Evolutionary conservation across 179 eudicot genomes (phyloP).

Genomic region (Amaranthus tricolor): DNA sequence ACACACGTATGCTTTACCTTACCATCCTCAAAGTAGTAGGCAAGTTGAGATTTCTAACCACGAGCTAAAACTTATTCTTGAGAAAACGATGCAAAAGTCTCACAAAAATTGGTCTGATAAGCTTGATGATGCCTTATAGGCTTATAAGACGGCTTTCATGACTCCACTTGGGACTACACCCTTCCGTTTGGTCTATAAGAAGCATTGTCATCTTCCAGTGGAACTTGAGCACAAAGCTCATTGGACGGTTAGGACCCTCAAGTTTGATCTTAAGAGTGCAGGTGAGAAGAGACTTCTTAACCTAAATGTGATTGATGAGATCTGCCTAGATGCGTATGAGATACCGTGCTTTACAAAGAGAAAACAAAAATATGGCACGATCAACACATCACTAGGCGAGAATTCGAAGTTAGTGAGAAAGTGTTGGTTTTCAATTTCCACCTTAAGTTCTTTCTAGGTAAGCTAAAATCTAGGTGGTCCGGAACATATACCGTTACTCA

Average conservation of each 20-base stretch:
- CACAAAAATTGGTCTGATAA: constrained; percentile 4
- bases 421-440: not conserved
- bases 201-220: not conserved
- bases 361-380: not conserved
- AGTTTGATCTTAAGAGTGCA: not conserved
- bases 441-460: not conserved
- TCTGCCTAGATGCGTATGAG: not conserved
- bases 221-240: not conserved
- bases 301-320: not conserved
- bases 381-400: not conserved
- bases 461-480: not conserved
- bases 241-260: not conserved
- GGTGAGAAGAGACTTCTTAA: not conserved
- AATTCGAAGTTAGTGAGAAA: not conserved
- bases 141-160: not conserved
- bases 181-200: not conserved
- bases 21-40: constrained; percentile 9
- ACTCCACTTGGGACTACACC: not conserved
- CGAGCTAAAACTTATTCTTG: not conserved
- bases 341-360: not conserved
- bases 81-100: not conserved
- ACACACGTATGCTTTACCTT: not conserved
- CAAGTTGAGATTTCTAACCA: not conserved
- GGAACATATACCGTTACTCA: no score
- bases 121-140: constrained; percentile 6